Conservation (phyloP, 78 protist species). For the Dictyostelium intermedium region DNA sequence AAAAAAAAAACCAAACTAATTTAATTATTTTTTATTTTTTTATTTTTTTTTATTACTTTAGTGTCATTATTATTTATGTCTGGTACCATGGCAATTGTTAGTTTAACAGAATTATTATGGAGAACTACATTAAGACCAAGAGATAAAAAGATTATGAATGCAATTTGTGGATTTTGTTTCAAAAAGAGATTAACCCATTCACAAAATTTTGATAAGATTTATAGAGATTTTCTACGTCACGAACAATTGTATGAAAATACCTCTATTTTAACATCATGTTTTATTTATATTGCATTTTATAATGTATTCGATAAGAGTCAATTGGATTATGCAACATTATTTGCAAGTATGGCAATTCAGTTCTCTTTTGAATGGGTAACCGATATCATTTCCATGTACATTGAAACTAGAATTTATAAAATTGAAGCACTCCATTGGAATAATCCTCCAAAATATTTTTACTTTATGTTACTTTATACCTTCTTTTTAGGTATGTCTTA, state of each 20-base stretch:
- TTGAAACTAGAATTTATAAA: conserved; percentile 47
- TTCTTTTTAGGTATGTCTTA: conserved; percentile 69
- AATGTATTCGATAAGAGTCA: conserved; percentile 3
- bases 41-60: background rate
- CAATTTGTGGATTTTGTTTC: conserved; percentile 70
- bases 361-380: conserved; percentile 60
- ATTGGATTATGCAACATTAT: background rate
- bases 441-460: conserved; percentile 28
- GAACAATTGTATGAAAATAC: conserved; percentile 65
- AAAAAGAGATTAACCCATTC: conserved; percentile 20
- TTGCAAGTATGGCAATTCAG: conserved; percentile 70
- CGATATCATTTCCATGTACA: conserved; percentile 29
- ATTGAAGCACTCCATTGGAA: conserved; percentile 25
- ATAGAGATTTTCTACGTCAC: conserved; percentile 59
- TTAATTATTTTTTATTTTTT: background rate
- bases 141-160: conserved; percentile 70
- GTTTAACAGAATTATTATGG: conserved; percentile 40
- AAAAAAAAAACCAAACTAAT: background rate
- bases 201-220: conserved; percentile 41
- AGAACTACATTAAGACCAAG: conserved; percentile 69
- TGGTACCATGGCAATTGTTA: conserved; percentile 64
- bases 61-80: conserved; percentile 58
- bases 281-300: conserved; percentile 42
- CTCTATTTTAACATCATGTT: conserved; percentile 42
- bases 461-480: conserved; percentile 50